A percentile compares a stretch with the other conserved stretches of the same genome.
Evolutionary conservation across 2,329 filamentous ascomycete genomes (phyloP).

Genomic region (Epichloe sibirici): DNA sequence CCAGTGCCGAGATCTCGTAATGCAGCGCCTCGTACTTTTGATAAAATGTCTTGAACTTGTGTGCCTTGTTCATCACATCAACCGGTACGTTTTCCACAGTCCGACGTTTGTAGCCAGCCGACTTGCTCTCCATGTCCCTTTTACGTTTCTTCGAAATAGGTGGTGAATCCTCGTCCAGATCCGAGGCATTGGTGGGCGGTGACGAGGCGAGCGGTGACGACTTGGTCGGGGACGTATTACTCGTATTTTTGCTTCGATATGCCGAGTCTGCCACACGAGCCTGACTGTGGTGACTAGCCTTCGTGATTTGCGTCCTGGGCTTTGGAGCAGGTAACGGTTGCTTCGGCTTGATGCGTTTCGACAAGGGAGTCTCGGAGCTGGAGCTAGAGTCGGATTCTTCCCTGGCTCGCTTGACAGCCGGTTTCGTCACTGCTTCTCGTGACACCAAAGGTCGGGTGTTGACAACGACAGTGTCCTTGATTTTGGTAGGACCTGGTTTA

Average conservation of each 20-base stretch:
- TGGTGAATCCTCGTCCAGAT: conserved; percentile 36
- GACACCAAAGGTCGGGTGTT: conserved; percentile 20
- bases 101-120: conserved; percentile 17
- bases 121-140: conserved; percentile 16
- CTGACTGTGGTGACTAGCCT: conserved; percentile 34
- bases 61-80: conserved; percentile 40
- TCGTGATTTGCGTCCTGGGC: conserved; percentile 35
- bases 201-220: conserved; percentile 55
- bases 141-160: conserved; percentile 32
- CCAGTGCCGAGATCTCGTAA: conserved; percentile 36
- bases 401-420: conserved; percentile 37
- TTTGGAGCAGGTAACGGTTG: conserved; percentile 21
- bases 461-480: conserved; percentile 21
- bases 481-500: conserved; percentile 17
- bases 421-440: conserved; percentile 21
- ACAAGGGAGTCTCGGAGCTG: conserved; percentile 45
- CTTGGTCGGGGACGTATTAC: conserved; percentile 46
- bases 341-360: conserved; percentile 43
- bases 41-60: conserved; percentile 44
- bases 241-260: conserved; percentile 28
- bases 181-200: conserved; percentile 52
- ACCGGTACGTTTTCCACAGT: conserved; percentile 16
- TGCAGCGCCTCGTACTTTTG: conserved; percentile 45
- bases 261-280: conserved; percentile 26
- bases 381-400: conserved; percentile 44